Percentiles rank a stretch among this genome's conserved stretches.
Evolutionary conservation across 1,284 basidiomycete genomes (phyloP).

Genomic region (Porphyrellus sp.): DNA sequence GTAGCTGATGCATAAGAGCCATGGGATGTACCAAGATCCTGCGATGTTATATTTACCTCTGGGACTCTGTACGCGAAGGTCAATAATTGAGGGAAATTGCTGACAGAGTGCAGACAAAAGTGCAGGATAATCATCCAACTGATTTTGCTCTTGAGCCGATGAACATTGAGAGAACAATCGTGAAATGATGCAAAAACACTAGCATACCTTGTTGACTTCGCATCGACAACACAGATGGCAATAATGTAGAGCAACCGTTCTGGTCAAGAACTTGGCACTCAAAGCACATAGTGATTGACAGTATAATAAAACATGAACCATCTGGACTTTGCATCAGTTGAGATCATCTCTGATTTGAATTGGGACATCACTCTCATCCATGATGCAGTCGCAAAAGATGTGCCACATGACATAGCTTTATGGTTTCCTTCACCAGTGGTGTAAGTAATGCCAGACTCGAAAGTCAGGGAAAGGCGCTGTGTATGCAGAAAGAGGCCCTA

Average conservation of each 20-base stretch:
- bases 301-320: conserved; percentile 92
- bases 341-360: background rate
- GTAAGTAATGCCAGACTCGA: conserved; percentile 81
- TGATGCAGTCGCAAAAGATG: conserved; percentile 74
- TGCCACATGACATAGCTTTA: conserved; percentile 71
- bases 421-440: conserved; percentile 85
- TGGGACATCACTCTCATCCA: conserved; percentile 75
- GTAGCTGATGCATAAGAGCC: no score
- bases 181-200: conserved; percentile 97
- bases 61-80: no score
- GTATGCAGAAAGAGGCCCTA: conserved; percentile 82
- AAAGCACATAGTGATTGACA: conserved; percentile 96
- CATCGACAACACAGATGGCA: background rate
- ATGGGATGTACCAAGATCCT: no score
- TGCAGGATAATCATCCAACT: no score
- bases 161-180: conserved; percentile 91
- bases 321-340: conserved; percentile 40
- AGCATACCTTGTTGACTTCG: conserved; percentile 4
- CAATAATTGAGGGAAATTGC: no score
- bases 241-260: conserved; percentile 86
- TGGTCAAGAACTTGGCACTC: conserved; percentile 93
- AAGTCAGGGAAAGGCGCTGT: conserved; percentile 83
- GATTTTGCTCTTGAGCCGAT: conserved; percentile 90
- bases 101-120: no score
- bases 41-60: no score